Evolutionary conservation across 306 rosid genomes (phyloP), one percentile per base, ranked within the genome.

Genomic region (Cucumis hystrix): DNA sequence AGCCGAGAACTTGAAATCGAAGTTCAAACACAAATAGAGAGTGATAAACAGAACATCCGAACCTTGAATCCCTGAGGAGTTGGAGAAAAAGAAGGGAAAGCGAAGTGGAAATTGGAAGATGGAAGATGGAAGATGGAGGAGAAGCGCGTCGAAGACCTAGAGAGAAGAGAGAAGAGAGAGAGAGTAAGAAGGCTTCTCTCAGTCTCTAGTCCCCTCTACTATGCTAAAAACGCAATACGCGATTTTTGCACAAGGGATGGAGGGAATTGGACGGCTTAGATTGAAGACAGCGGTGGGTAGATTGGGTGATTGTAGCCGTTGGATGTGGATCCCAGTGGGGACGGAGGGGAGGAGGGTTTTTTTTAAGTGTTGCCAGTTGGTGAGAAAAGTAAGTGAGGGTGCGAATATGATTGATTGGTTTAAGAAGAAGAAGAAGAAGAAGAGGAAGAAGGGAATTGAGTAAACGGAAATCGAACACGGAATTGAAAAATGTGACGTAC

Each of bases 121-220:
- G 17, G 54, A 11, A 17, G 30, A 67, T 33, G 35, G 17, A 49
- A 5, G 35, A 68, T 3, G 30, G 21, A 6, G 30, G 56, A 49
- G 20, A 28, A 16, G 21, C 77, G 77, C 77, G 77, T 72, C 45
- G 77, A 72, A 72, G 40, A 72, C 77, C 77, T 51, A 72, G 37
- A 21, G 62, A 28, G 77, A 43, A 23, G 75, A 70, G 75, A 39
- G 16, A 10, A 40, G 52, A 68, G 75, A 70, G 75, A 70, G 58
- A 70, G 5, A 51, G 61, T 1, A 25, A 5, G 43, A 72, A 10
- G 37, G 30, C 12, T 11, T 35, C 59, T 13, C 21, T 65, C 77
- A 49, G 41, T 72, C 77, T 72, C 62, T 51, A 30, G 43, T 72
- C 30, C 30, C 30, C 30, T 28, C 76, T 51, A 16, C 61, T 51